Evolutionary conservation across 2,329 filamentous ascomycete species (phyloP), one percentile per base, ranked within the genome.

Genomic region (Ampelomyces quisqualis): DNA sequence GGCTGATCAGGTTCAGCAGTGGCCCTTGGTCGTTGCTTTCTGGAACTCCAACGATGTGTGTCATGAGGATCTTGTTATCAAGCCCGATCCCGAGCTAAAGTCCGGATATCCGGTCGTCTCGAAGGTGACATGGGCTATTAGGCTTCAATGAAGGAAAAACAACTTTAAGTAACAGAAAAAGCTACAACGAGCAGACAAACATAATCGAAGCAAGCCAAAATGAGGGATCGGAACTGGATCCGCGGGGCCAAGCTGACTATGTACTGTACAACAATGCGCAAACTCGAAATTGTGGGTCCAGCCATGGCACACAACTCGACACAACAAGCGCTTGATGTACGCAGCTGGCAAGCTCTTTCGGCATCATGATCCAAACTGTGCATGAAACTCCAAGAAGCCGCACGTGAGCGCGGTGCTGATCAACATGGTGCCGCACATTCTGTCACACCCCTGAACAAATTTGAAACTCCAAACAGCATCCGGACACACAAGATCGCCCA

Each of bases 1-100:
- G 27, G 26, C 49, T 55, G 31, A 59, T 53, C n/a, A 50, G 50
- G n/a, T 51, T 51, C 17, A 60, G 34, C 23, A 57, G 35, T 7
- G 55, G 52, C 7, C 57, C 58, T 44, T 47, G 49, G 20, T 59
- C 46, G 45, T 28, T 27, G 11, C 43, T 38, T 9, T 30, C 22
- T 17, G 40, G 33, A 22, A 53, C 43, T 30, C 46, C 49, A 22
- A 57, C 43, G 17, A 57, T 50, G 17, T 57, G 49, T n/a, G 49
- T 51, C 54, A 57, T 57, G 31, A 38, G 28, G 8, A 44, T 34
- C 7, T n/a, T 23, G 14, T 14, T 13, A 8, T 23, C 32, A 26
- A 13, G 22, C 21, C 13, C 35, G 21, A n/a, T 27, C 17, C 34
- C 26, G 27, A 23, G 34, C 40, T 29, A 36, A 7, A 41, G 43